These are phyloP conservation scores for Plantago elongata DNA, from an alignment of 257 asterid genomes.

Conservation along the genomic window DNA sequence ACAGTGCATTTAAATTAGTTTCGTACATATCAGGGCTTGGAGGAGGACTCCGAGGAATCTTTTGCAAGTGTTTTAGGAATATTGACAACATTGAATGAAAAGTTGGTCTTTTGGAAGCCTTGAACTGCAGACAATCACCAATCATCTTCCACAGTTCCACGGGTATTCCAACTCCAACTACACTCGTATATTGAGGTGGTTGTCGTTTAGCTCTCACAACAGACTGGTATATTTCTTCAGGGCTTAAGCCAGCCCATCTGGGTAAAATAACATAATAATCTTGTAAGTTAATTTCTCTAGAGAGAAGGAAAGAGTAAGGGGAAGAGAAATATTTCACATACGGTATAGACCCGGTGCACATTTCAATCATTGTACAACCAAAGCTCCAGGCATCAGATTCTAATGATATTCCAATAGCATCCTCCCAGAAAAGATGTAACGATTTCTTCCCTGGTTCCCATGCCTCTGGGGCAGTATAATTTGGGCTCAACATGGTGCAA, in stretches of 20 bases:
- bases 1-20: conserved; percentile 17
- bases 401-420: conserved; percentile 89
- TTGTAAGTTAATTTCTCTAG: conserved; percentile 20
- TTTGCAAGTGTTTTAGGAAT: conserved; percentile 92
- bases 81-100: conserved; percentile 85
- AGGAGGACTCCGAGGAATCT: conserved; percentile 94
- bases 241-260: conserved; percentile 94
- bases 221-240: conserved; percentile 83
- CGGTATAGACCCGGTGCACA: conserved; percentile 99
- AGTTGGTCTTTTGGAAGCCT: conserved; percentile 82
- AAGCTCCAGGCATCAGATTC: conserved; percentile 99
- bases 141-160: conserved; percentile 98
- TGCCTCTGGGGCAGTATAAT: conserved; percentile 97
- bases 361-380: conserved; percentile 97
- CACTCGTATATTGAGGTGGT: conserved; percentile 97
- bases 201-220: conserved; percentile 82
- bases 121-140: conserved; percentile 97
- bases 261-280: conserved; percentile 24
- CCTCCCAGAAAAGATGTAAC: conserved; percentile 93
- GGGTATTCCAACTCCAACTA: conserved; percentile 97
- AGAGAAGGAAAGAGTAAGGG: neutral
- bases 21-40: conserved; percentile 94
- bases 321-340: conserved; percentile 38
- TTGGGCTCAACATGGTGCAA: conserved; percentile 97
- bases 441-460: conserved; percentile 98